Evolutionary conservation across 2,329 filamentous ascomycete species (phyloP).

Genomic region (Monosporascus cannonballus): DNA sequence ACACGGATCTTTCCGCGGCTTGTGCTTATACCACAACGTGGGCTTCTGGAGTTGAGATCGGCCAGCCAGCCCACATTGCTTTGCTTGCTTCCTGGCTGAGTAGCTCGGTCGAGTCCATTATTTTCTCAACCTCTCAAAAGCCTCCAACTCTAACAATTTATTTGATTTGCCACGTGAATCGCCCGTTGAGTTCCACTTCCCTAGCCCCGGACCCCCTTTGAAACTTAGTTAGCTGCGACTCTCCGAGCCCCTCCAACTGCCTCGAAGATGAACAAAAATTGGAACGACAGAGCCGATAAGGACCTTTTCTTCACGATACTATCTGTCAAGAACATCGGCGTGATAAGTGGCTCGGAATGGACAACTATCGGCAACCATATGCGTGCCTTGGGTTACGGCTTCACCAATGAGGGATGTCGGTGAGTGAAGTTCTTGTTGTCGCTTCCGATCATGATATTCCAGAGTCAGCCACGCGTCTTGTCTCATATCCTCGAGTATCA

Average conservation of each 20-base stretch:
- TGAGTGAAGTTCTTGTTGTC: slow-evolving; percentile 31
- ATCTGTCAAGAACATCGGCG: slow-evolving; percentile 56
- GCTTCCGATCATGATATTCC: slow-evolving; percentile 1
- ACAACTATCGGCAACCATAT: slow-evolving; percentile 56
- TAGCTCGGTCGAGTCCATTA: slow-evolving; percentile 17
- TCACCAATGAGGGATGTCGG: slow-evolving; percentile 60
- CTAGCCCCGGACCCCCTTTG: slow-evolving; percentile 7
- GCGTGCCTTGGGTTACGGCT: slow-evolving; percentile 53
- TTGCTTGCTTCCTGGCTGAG: not conserved
- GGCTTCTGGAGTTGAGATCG: too few relatives aligned
- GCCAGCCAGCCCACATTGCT: too few relatives aligned
- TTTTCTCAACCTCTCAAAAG: slow-evolving; percentile 25
- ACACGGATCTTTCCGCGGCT: too few relatives aligned
- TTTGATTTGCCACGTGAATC: slow-evolving; percentile 20
- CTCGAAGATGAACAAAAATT: slow-evolving; percentile 51
- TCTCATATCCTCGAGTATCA: not conserved
- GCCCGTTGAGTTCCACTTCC: slow-evolving; percentile 13
- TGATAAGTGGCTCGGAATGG: slow-evolving; percentile 59
- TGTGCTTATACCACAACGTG: too few relatives aligned
- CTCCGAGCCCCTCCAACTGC: not conserved
- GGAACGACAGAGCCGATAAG: slow-evolving; percentile 56
- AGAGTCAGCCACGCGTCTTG: not conserved
- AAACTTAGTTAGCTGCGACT: slow-evolving; percentile 4
- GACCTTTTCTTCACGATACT: slow-evolving; percentile 59
- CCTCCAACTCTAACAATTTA: slow-evolving; percentile 21